Percentiles rank a stretch among this genome's conserved stretches.
Conservation (phyloP, 2,329 filamentous ascomycete genomes). For the Shiraia sp. region DNA sequence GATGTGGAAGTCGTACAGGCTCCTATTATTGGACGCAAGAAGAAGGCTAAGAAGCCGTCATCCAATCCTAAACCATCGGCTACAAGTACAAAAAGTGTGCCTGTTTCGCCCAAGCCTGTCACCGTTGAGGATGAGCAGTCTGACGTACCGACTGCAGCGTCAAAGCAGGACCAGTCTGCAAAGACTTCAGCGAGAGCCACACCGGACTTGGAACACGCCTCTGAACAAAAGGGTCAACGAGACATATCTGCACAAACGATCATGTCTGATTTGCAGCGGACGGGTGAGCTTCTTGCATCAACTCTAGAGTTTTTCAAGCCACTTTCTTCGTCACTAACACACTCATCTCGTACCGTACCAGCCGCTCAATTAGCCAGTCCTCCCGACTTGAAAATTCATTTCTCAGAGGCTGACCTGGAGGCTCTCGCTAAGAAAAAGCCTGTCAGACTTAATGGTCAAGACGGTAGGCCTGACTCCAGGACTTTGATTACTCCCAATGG, state of each 20-base stretch:
- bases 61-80: constrained; percentile 28
- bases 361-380: constrained; percentile 30
- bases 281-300: constrained; percentile 43
- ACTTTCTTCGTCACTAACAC: constrained; percentile 39
- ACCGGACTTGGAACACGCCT: constrained; percentile 19
- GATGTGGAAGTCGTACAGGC: constrained; percentile 62
- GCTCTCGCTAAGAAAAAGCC: constrained; percentile 61
- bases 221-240: constrained; percentile 36
- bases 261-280: constrained; percentile 44
- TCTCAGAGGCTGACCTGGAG: constrained; percentile 49
- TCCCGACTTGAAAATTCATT: constrained; percentile 41
- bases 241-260: constrained; percentile 42
- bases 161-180: constrained; percentile 21
- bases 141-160: constrained; percentile 13
- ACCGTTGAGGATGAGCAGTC: constrained; percentile 33
- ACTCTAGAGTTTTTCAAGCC: constrained; percentile 51
- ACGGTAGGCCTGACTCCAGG: constrained; percentile 53
- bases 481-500: constrained; percentile 77
- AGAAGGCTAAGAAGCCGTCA: constrained; percentile 75
- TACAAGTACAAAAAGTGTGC: constrained; percentile 28
- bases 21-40: constrained; percentile 78
- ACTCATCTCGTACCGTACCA: constrained; percentile 29
- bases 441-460: constrained; percentile 48
- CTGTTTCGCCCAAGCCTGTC: constrained; percentile 34
- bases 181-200: constrained; percentile 26